Percentiles rank a stretch among this genome's conserved stretches.
Evolutionary conservation across 768 basidiomycete species (phyloP).

Genomic region (Thelephora ganbajun): DNA sequence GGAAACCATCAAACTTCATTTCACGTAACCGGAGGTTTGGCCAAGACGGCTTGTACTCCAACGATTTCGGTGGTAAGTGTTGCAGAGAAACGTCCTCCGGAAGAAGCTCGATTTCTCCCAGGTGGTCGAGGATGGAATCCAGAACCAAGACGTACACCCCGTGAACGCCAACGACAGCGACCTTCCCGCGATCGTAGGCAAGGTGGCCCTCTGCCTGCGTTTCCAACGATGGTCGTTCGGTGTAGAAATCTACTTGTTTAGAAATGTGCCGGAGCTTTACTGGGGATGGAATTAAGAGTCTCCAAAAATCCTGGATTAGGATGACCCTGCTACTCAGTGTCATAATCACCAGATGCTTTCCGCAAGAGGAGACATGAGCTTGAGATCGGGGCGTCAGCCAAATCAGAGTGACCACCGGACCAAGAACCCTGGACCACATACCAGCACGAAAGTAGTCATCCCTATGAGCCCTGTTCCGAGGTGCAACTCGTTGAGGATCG

Average conservation of each 20-base stretch:
- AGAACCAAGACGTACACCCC: background rate
- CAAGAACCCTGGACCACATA: background rate
- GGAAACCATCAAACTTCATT: background rate
- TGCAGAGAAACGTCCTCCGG: background rate
- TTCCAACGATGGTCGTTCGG: background rate
- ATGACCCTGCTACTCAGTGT: conserved; percentile 11
- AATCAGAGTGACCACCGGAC: conserved; percentile 5
- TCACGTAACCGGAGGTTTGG: background rate
- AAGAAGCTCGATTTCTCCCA: too few relatives aligned
- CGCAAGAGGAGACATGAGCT: conserved; percentile 25
- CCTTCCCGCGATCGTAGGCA: background rate
- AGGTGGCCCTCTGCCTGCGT: background rate
- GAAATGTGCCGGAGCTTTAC: background rate
- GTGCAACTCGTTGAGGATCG: background rate
- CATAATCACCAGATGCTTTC: conserved; percentile 20
- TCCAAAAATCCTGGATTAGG: conserved; percentile 21
- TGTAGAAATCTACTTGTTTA: background rate
- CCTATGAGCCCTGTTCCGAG: background rate
- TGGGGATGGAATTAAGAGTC: conserved; percentile 7
- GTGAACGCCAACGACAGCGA: background rate
- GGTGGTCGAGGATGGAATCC: background rate
- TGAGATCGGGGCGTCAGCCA: background rate
- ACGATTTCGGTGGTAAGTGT: background rate
- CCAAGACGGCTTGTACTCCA: background rate
- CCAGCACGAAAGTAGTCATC: conserved; percentile 4